Percentiles rank a stretch among this genome's conserved stretches.
Conservation (phyloP, 352 stramenopile species). For the Thalassiosira livingstoniorum region DNA sequence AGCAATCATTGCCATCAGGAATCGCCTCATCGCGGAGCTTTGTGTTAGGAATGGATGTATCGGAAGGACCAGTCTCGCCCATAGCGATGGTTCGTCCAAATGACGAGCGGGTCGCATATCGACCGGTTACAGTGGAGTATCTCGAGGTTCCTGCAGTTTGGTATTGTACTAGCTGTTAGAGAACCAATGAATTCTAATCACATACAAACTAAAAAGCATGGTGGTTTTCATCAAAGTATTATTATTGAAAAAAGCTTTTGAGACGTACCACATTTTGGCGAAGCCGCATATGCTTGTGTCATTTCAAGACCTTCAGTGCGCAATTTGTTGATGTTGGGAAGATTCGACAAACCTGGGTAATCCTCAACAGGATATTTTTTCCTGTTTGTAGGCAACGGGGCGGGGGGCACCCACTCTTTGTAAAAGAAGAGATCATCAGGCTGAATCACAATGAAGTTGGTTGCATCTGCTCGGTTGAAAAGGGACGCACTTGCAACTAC, state of each 20-base stretch:
- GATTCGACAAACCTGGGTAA: neutral
- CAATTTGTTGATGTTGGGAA: constrained; percentile 32
- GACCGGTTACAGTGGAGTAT: neutral
- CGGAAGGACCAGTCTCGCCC: neutral
- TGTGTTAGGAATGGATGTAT: neutral
- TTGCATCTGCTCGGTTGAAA: too few species aligned
- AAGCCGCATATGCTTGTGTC: constrained; percentile 35
- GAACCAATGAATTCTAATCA: too few species aligned
- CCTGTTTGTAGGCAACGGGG: neutral
- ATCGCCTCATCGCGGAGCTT: neutral
- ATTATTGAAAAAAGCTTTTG: too few species aligned
- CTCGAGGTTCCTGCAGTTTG: too few species aligned
- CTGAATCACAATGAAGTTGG: constrained; percentile 56
- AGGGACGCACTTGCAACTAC: too few species aligned
- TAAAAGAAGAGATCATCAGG: constrained; percentile 52
- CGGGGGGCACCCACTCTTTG: constrained; percentile 30
- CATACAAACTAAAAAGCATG: too few species aligned
- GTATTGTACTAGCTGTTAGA: too few species aligned
- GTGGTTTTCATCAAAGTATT: too few species aligned
- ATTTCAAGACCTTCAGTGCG: constrained; percentile 29
- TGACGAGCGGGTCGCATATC: neutral
- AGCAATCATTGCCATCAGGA: neutral
- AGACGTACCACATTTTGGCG: constrained; percentile 41
- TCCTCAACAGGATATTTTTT: neutral
- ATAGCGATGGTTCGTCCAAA: neutral